Evolutionary conservation across 257 asterid genomes (phyloP).

Genomic region (Mitragyna speciosa): DNA sequence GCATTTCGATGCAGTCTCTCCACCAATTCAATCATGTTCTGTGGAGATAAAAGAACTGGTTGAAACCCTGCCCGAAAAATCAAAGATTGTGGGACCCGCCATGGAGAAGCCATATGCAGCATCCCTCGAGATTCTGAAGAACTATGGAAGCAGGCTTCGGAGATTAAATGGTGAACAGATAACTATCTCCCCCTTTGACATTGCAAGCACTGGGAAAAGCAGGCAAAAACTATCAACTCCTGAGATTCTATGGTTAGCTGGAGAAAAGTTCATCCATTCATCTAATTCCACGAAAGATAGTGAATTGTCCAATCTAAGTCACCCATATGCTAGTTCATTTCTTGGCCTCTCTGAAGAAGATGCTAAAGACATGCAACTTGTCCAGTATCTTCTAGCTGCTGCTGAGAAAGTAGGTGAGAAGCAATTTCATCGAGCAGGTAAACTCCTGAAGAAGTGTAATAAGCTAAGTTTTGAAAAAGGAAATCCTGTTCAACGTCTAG

Average conservation of each 20-base stretch:
- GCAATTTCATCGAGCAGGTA: constrained; percentile 36
- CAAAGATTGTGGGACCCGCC: background rate
- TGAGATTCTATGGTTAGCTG: constrained; percentile 46
- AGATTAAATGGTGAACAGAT: constrained; percentile 26
- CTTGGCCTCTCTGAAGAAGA: constrained; percentile 37
- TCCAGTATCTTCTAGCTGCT: constrained; percentile 47
- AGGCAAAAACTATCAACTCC: constrained; percentile 22
- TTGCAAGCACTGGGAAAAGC: background rate
- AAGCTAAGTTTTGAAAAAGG: constrained; percentile 31
- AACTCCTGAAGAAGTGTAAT: constrained; percentile 29
- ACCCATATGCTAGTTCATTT: constrained; percentile 32
- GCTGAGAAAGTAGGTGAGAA: constrained; percentile 47
- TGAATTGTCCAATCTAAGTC: constrained; percentile 30
- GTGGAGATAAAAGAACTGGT: constrained; percentile 5
- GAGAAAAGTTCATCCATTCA: constrained; percentile 45
- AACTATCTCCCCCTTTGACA: constrained; percentile 9
- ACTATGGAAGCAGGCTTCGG: constrained; percentile 38
- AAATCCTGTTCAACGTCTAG: constrained; percentile 30
- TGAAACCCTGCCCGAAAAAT: background rate
- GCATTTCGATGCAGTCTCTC: constrained; percentile 23
- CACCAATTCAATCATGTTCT: constrained; percentile 19
- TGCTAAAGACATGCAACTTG: constrained; percentile 38
- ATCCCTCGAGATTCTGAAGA: constrained; percentile 40
- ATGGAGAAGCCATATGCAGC: constrained; percentile 7
- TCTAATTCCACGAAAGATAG: constrained; percentile 16